Percentiles rank a stretch among this genome's conserved stretches.
Evolutionary conservation across 129 eudicot genomes (phyloP).

Genomic region (Lonicera japonica): DNA sequence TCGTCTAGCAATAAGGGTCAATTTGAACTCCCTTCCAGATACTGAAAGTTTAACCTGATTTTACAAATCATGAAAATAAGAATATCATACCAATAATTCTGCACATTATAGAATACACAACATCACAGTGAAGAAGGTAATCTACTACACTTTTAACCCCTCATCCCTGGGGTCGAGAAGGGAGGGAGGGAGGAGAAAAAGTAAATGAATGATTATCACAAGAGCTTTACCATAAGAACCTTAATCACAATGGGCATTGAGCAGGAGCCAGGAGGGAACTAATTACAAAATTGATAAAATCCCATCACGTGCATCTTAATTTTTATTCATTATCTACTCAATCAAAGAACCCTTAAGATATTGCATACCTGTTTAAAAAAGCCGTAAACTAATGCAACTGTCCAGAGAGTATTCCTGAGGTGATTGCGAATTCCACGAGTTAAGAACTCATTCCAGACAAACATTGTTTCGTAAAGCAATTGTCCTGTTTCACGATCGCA

Average conservation of each 20-base stretch:
- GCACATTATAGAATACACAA: not conserved
- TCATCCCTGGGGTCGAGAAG: not conserved
- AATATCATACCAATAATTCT: not conserved
- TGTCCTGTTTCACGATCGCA: conserved; percentile 41
- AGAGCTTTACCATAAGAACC: not conserved
- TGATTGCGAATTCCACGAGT: conserved; percentile 73
- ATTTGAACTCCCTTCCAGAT: conserved; percentile 49
- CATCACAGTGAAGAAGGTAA: no score
- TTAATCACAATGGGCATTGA: not conserved
- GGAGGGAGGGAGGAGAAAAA: not conserved
- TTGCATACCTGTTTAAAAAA: conserved; percentile 74
- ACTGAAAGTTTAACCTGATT: conserved; percentile 60
- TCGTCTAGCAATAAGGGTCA: conserved; percentile 89
- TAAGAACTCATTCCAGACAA: conserved; percentile 92
- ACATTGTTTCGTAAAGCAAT: conserved; percentile 67
- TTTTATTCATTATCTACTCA: not conserved
- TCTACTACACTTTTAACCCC: no score
- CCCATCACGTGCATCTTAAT: not conserved
- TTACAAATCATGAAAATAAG: conserved; percentile 3
- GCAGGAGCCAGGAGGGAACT: not conserved
- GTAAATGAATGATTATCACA: no score
- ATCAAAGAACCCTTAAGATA: not conserved
- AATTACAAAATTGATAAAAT: no score
- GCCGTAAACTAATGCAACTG: conserved; percentile 83
- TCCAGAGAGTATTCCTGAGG: conserved; percentile 75